Evolutionary conservation across 805 yeast species (phyloP).

Genomic region (Candida pini): DNA sequence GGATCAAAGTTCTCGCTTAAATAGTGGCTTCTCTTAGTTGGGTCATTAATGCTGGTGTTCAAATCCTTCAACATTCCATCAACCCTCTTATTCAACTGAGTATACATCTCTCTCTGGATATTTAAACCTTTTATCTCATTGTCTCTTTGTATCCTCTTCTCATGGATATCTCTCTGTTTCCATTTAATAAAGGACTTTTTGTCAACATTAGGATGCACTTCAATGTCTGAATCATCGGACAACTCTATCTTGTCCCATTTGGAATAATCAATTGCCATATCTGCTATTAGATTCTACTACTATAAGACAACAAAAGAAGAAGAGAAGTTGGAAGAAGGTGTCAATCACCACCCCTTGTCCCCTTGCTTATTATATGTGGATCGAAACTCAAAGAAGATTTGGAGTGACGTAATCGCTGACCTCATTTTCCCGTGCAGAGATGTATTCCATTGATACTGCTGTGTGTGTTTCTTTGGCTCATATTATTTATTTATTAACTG

Average conservation of each 20-base stretch:
- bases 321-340: too few species aligned
- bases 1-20: slow-evolving; percentile 51
- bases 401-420: too few species aligned
- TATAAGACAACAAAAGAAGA: too few species aligned
- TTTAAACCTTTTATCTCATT: slow-evolving; percentile 70
- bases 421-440: too few species aligned
- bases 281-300: too few species aligned
- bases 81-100: slow-evolving; percentile 65
- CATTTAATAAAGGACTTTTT: slow-evolving; percentile 86
- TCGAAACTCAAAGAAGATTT: too few species aligned
- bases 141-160: slow-evolving; percentile 76
- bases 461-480: too few species aligned
- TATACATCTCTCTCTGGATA: slow-evolving; percentile 77
- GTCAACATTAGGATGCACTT: slow-evolving; percentile 97
- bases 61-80: slow-evolving; percentile 50
- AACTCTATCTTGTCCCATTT: slow-evolving; percentile 97
- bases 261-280: slow-evolving; percentile 71
- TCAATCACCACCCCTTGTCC: too few species aligned
- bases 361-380: too few species aligned
- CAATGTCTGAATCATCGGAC: slow-evolving; percentile 94
- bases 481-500: too few species aligned
- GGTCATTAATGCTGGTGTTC: slow-evolving; percentile 32
- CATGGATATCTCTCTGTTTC: slow-evolving; percentile 97
- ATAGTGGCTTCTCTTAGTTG: slow-evolving; percentile 32
- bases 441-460: too few species aligned